Evolutionary conservation across 192 early-diverging fungal genomes (phyloP).

Genomic region (Backusella tarrabulga): DNA sequence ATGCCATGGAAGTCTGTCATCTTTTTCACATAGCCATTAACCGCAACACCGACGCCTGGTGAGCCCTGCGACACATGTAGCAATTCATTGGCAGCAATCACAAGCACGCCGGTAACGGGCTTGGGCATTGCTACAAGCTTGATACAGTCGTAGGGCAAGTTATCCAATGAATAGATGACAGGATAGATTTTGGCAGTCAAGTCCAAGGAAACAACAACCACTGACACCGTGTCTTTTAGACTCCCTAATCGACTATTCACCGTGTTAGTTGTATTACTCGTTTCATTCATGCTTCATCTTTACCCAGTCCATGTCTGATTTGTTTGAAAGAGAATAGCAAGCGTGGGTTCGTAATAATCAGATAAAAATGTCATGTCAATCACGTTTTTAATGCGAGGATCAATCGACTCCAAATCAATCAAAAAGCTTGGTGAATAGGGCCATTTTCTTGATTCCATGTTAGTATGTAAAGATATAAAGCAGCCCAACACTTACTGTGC

Average conservation of each 20-base stretch:
- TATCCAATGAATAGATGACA: conserved; percentile 73
- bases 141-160: conserved; percentile 83
- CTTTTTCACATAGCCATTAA: conserved; percentile 65
- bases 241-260: conserved; percentile 20
- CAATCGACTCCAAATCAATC: conserved; percentile 58
- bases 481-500: conserved; percentile 40
- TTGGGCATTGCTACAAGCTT: conserved; percentile 71
- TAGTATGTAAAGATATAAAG: not conserved
- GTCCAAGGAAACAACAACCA: conserved; percentile 82
- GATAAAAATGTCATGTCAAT: conserved; percentile 89
- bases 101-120: conserved; percentile 85
- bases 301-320: conserved; percentile 87
- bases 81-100: conserved; percentile 76
- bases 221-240: conserved; percentile 28
- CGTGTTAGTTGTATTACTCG: not conserved
- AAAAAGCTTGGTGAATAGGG: conserved; percentile 75
- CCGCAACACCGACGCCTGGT: conserved; percentile 68
- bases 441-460: conserved; percentile 37
- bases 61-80: conserved; percentile 86
- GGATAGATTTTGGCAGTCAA: conserved; percentile 71
- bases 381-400: conserved; percentile 68
- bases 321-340: conserved; percentile 91
- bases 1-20: conserved; percentile 47
- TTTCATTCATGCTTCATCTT: conserved; percentile 14
- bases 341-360: conserved; percentile 91